phyloP scores from a whole-genome alignment of 495 filamentous ascomycete genomes.

The Xylaria flabelliformis region DNA sequence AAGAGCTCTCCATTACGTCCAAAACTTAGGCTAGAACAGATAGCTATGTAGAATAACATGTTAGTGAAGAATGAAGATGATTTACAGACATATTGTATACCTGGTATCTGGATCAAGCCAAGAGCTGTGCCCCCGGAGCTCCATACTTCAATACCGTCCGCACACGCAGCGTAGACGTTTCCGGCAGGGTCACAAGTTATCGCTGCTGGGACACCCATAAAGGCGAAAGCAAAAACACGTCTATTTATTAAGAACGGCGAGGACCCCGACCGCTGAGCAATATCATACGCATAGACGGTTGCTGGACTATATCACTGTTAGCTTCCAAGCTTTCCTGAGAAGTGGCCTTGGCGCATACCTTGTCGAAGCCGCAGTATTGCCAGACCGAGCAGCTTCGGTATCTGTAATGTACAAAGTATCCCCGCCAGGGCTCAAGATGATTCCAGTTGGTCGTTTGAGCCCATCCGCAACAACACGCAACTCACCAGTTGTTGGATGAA shows the following conservation, averaged over 20 bases:
- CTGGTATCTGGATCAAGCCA: slow-evolving; percentile 46
- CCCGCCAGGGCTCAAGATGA: slow-evolving; percentile 49
- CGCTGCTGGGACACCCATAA: slow-evolving; percentile 51
- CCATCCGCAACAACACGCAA: slow-evolving; percentile 54
- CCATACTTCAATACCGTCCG: slow-evolving; percentile 58
- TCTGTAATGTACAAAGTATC: slow-evolving; percentile 52
- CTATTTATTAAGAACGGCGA: slow-evolving; percentile 54
- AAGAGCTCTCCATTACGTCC: slow-evolving; percentile 38
- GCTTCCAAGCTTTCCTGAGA: background rate
- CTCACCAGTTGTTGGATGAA: slow-evolving; percentile 37
- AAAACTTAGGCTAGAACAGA: slow-evolving; percentile 42
- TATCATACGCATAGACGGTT: slow-evolving; percentile 47
- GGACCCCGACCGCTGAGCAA: slow-evolving; percentile 25
- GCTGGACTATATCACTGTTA: slow-evolving; percentile 32
- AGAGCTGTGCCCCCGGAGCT: slow-evolving; percentile 50
- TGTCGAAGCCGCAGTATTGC: slow-evolving; percentile 34
- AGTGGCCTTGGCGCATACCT: slow-evolving; percentile 22
- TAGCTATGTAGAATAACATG: slow-evolving; percentile 27
- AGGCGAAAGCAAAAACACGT: slow-evolving; percentile 57
- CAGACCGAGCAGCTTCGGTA: slow-evolving; percentile 39
- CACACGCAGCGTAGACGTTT: slow-evolving; percentile 57
- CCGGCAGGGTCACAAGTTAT: slow-evolving; percentile 52
- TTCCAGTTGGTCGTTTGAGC: slow-evolving; percentile 49
- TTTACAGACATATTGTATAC: slow-evolving; percentile 28
- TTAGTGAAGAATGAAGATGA: slow-evolving; percentile 7